Percentiles rank a stretch among this genome's conserved stretches.
These are phyloP conservation scores for Aquilaria sinensis DNA, from an alignment of 345 rosid species.

Conservation along the genomic window DNA sequence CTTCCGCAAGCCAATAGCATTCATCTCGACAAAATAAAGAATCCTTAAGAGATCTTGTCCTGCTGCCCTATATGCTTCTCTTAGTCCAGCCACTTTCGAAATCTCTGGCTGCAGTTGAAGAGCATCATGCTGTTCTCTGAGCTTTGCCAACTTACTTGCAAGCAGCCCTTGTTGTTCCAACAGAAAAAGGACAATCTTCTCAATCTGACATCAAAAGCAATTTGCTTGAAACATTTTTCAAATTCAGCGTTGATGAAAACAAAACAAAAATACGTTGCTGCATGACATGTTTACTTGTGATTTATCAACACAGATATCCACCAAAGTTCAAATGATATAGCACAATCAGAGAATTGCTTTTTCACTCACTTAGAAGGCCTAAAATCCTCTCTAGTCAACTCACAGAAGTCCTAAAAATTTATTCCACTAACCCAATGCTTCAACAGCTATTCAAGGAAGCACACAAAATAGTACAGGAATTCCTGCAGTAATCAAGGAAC, in stretches of 20 bases:
- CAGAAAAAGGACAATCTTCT: conserved; percentile 87
- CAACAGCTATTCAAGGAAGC: no score
- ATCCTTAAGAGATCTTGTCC: conserved; percentile 81
- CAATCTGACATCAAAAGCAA: conserved; percentile 53
- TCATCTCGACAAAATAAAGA: conserved; percentile 79
- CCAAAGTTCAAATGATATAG: no score
- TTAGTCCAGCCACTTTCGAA: conserved; percentile 48
- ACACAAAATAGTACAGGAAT: no score
- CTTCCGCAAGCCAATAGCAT: conserved; percentile 90
- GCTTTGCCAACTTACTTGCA: conserved; percentile 56
- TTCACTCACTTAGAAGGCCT: no score
- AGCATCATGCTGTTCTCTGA: conserved; percentile 63
- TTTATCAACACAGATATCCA: no score
- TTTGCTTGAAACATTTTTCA: neutral
- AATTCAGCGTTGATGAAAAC: neutral
- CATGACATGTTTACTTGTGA: no score
- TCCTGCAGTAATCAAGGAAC: no score
- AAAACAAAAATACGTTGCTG: no score
- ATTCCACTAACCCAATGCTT: no score
- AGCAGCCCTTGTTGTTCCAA: conserved; percentile 95
- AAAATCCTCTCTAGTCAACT: no score
- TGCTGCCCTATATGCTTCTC: conserved; percentile 73
- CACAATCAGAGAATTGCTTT: no score
- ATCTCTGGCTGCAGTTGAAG: conserved; percentile 65
- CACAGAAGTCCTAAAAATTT: no score